Evolutionary conservation across 1,139 yeast species (phyloP), one percentile per base, ranked within the genome.

Genomic region (Wickerhamiella pararugosa): DNA sequence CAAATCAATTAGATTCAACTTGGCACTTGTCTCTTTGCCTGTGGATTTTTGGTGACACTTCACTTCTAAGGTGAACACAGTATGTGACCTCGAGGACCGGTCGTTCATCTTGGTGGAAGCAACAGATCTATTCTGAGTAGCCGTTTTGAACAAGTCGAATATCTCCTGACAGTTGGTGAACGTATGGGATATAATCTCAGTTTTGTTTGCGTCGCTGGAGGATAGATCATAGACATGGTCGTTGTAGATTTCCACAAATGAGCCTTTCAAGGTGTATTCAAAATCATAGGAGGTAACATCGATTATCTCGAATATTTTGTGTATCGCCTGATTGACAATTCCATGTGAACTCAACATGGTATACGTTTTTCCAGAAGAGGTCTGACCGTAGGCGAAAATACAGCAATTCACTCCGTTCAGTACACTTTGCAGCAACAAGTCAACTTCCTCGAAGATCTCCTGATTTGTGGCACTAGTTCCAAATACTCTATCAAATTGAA

Each of bases 321-420:
- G 60, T 4, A 87, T 70, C 0, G 96, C 81, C 25, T 75, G 65
- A 1, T 94, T 87, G 31, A 87, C 83, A 69, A 90, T 76, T 25
- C 98, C 98, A 54, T 76, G 79, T 52, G 0, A 65, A 36, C 92
- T 73, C 31, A 56, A 50, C 98, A 90, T 90, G 0, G 98, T 90
- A 57, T 64, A 79, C 0, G 97, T 87, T 57, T 90, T 90, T 4
- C 98, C 98, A 0, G 96, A 86, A 0, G 98, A 97, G 0, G 98
- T 90, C 61, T 90, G 98, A 0, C 98, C 98, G 60, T 90, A 90
- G 0, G 98, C 95, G 64, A 90, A 86, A 1, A 90, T 86, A 58
- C 96, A 86, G 4, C 84, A 94, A 53, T 86, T 86, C 55, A 69
- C 78, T 0, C 98, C 98, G 62, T 90, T 95, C 29, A 90, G 60